A percentile compares a stretch with the other conserved stretches of the same genome.
Evolutionary conservation across 257 asterid genomes (phyloP).

Genomic region (Solanum tarijense): DNA sequence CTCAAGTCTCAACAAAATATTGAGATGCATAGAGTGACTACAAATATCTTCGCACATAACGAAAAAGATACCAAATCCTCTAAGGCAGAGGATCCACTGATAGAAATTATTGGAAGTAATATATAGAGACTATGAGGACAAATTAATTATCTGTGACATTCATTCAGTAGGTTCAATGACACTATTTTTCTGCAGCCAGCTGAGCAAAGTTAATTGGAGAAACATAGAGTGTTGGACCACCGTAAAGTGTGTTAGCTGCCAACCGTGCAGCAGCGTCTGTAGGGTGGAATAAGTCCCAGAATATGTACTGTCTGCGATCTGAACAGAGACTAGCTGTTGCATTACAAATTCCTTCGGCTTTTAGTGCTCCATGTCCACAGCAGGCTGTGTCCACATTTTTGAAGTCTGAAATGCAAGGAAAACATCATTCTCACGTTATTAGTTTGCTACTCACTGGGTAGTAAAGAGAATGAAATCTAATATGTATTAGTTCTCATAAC

Average conservation of each 20-base stretch:
- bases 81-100: not conserved
- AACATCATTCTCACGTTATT: too few relatives aligned
- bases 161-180: not conserved
- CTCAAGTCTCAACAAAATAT: not conserved
- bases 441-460: not conserved
- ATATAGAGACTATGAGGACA: not conserved
- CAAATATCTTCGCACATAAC: not conserved
- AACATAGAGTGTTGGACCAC: slow-evolving; percentile 21
- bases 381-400: slow-evolving; percentile 46
- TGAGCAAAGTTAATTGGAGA: slow-evolving; percentile 32
- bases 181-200: slow-evolving; percentile 3
- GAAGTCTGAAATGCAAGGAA: slow-evolving; percentile 25
- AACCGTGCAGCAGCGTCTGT: slow-evolving; percentile 22
- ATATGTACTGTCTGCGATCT: slow-evolving; percentile 10
- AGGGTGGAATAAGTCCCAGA: slow-evolving; percentile 33
- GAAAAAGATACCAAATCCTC: not conserved
- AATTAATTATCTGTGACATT: not conserved
- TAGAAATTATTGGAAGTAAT: not conserved
- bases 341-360: slow-evolving; percentile 19
- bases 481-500: not conserved
- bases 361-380: slow-evolving; percentile 52
- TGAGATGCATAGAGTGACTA: not conserved
- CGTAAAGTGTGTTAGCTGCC: slow-evolving; percentile 22
- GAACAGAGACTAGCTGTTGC: slow-evolving; percentile 17
- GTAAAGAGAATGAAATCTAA: not conserved